Base-by-base conservation (phyloP, 768 basidiomycete genomes). In the Termitomyces sp. region DNA sequence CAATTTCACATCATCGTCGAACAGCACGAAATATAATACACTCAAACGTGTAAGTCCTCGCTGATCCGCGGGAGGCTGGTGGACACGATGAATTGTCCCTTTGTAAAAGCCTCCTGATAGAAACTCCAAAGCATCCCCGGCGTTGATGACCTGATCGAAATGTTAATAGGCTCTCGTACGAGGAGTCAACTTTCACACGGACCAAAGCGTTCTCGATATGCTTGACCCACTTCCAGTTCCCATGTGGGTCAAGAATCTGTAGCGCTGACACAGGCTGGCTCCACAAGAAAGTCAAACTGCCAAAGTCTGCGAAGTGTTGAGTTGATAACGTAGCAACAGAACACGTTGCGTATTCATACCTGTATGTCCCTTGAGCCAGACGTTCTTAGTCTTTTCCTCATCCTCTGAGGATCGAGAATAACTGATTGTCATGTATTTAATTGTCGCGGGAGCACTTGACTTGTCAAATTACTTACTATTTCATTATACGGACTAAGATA, bases 331-430 rank as follows among this genome's bases (percentile, higher is more conserved):
- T 19, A 40, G 9, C 28, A 19, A 52, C 25, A 16, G 12, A 1
- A 30, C 35, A 37, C 30, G 3, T 27, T 25, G 19, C 2, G 19
- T 28, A 25, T 27, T 32, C 54, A 1, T 54, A 75, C 78, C 78
- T 9, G 75, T 76, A 49, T 80, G 79, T 4, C 79, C 79, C 59
- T 81, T 80, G 25, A 80, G 61, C 78, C 78, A 81, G 5, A 81
- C 76, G 44, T 77, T 69, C 21, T 76, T 76, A 0, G 76, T 69
- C 47, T 71, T 72, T 23, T 58, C 52, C 58, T 80, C 79, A 2
- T 79, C 78, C 19, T 76, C 76, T 21, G 69, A 61, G 1, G 72
- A 64, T 25, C 76, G 73, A 2, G 76, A 76, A 59, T 73, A 75
- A 61, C 78, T 79, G 34, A 28, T 30, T 21, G 17, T 2, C 21